phyloP scores from a whole-genome alignment of 352 stramenopile species.

The Pythium brachiatum region DNA sequence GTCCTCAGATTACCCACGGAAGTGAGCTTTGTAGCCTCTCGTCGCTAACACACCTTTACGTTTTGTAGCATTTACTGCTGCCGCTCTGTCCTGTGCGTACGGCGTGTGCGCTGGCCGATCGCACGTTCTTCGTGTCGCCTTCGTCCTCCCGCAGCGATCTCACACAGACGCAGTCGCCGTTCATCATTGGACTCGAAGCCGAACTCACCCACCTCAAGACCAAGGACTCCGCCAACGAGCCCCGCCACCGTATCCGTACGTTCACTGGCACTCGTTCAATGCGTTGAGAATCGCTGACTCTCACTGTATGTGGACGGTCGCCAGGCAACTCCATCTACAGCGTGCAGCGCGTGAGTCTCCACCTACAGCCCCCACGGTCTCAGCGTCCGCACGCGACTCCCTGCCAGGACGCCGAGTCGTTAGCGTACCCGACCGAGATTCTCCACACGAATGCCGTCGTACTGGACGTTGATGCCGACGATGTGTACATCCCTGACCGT shows the following conservation, averaged over 20 bases:
- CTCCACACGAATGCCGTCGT: conserved; percentile 48
- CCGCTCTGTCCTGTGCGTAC: conserved; percentile 47
- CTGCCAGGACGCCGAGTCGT: background rate
- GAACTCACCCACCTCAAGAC: conserved; percentile 43
- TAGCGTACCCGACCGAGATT: conserved; percentile 40
- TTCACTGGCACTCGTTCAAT: conserved; percentile 2
- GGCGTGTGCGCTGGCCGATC: conserved; percentile 30
- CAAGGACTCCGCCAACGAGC: conserved; percentile 39
- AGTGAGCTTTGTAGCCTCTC: background rate
- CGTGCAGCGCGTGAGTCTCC: conserved; percentile 47
- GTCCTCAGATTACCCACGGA: background rate
- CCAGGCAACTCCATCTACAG: conserved; percentile 76
- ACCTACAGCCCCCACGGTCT: conserved; percentile 28
- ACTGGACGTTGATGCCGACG: conserved; percentile 68
- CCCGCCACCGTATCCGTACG: conserved; percentile 63
- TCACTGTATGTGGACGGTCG: conserved; percentile 8
- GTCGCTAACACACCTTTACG: background rate
- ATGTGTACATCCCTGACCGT: conserved; percentile 64
- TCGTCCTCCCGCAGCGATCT: background rate
- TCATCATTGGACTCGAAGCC: conserved; percentile 57
- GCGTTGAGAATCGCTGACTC: background rate
- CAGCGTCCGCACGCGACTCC: background rate
- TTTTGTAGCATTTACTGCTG: conserved; percentile 46
- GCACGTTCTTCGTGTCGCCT: conserved; percentile 33
- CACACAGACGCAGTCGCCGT: conserved; percentile 23